Base-by-base conservation (phyloP, 768 basidiomycete genomes). In the Calvatia gigantea region DNA sequence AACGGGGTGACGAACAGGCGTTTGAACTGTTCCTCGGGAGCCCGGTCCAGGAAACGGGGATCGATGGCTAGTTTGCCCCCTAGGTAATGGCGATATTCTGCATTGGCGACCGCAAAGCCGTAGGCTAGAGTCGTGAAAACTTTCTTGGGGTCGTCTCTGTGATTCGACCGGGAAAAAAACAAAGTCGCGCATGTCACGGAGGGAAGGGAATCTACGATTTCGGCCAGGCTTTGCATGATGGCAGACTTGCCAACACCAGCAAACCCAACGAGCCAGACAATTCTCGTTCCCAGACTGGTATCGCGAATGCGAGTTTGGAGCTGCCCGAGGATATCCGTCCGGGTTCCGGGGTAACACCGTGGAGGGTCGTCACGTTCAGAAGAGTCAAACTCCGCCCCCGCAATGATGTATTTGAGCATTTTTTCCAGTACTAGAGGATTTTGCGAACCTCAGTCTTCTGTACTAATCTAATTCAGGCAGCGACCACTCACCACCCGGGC, bases 241-340 rank as follows among this genome's bases (percentile, higher is more conserved):
- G 56, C 48, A 3, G 56, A 42, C 32, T 57, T 57, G 19, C 56
- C 56, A 2, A 49, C 43, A 14, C 56, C 56, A 21, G 47, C 56
- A 17, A 25, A 29, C 2, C 56, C 56, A 41, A 11, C 29, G 6
- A 57, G 48, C 56, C 56, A 57, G n/a, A 57, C 28, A 9, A 49
- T 43, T 19, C 45, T 32, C 15, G 14, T 38, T 19, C 27, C 25
- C 14, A 27, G 23, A n/a, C 25, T 45, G 27, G 25, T 28, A 27
- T n/a, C 25, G 12, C 14, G 44, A 15, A 45, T 45, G 29, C 17
- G 23, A 6, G 23, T 29, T 28, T 28, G 25, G 23, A 45, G 44
- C 23, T 27, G 7, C 15, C n/a, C 37, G 37, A 38, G 37, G 4
- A 38, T 14, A 38, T n/a, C 12, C n/a, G 37, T 45, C 29, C 44